phyloP scores from a whole-genome alignment of 2,329 filamentous ascomycete species.

The Xylaria multiplex region DNA sequence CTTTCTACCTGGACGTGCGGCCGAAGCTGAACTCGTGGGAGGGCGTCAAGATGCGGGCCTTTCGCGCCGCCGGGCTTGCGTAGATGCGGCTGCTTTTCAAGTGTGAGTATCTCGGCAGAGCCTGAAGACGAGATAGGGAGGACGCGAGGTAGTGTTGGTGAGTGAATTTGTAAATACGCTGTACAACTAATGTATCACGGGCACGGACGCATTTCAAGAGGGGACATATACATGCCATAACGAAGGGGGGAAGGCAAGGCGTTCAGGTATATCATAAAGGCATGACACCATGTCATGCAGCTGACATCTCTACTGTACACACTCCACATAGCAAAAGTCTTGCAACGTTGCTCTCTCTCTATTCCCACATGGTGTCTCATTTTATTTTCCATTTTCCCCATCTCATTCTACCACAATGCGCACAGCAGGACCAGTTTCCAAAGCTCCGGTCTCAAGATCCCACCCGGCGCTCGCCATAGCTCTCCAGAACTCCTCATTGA shows the following conservation, averaged over 20 bases:
- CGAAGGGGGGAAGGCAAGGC: slow-evolving; percentile 31
- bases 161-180: slow-evolving; percentile 34
- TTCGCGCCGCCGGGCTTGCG: slow-evolving; percentile 61
- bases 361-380: slow-evolving; percentile 27
- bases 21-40: slow-evolving; percentile 76
- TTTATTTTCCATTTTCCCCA: slow-evolving; percentile 40
- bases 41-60: slow-evolving; percentile 72
- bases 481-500: slow-evolving; percentile 57
- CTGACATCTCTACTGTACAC: slow-evolving; percentile 35
- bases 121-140: too few species aligned
- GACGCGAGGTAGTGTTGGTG: slow-evolving; percentile 1
- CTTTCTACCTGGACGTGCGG: slow-evolving; percentile 74
- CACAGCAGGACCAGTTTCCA: slow-evolving; percentile 71
- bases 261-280: slow-evolving; percentile 38
- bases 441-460: slow-evolving; percentile 70
- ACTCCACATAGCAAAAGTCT: slow-evolving; percentile 19
- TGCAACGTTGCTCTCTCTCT: slow-evolving; percentile 25
- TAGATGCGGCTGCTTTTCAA: slow-evolving; percentile 42
- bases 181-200: slow-evolving; percentile 38
- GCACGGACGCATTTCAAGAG: slow-evolving; percentile 9
- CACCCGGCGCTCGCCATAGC: slow-evolving; percentile 65
- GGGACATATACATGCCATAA: slow-evolving; percentile 10
- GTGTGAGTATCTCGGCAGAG: not conserved
- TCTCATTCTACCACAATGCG: slow-evolving; percentile 52
- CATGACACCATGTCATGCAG: slow-evolving; percentile 22